Percentiles rank a stretch among this genome's conserved stretches.
These are phyloP conservation scores for Diplotaxis tenuifolia DNA, from an alignment of 345 rosid species.

Conservation along the genomic window DNA sequence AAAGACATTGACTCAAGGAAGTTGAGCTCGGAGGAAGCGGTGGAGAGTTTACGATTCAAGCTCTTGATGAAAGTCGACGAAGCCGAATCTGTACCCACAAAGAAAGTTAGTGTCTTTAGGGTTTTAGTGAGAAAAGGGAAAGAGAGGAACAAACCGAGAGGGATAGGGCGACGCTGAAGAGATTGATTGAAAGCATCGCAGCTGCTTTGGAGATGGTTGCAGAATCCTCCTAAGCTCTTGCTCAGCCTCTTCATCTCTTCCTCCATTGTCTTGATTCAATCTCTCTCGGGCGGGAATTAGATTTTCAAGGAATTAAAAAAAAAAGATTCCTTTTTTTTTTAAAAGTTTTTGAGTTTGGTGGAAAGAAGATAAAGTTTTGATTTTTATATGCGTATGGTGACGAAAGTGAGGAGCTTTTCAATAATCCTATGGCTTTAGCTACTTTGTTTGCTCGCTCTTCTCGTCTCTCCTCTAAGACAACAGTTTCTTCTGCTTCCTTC, in stretches of 20 bases:
- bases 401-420: neutral
- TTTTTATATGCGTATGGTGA: neutral
- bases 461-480: constrained; percentile 41
- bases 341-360: neutral
- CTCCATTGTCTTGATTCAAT: constrained; percentile 43
- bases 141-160: constrained; percentile 48
- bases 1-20: constrained; percentile 74
- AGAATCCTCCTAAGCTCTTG: constrained; percentile 57
- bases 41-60: constrained; percentile 64
- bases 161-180: constrained; percentile 74
- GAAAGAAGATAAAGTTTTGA: neutral
- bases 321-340: neutral
- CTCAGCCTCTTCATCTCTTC: constrained; percentile 47
- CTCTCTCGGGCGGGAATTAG: constrained; percentile 27
- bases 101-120: neutral
- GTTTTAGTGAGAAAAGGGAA: neutral
- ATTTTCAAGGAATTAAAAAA: neutral
- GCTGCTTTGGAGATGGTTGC: constrained; percentile 65
- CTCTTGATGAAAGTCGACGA: constrained; percentile 73
- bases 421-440: constrained; percentile 40
- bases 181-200: constrained; percentile 75
- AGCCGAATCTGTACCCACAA: constrained; percentile 56
- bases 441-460: constrained; percentile 45
- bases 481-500: neutral
- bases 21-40: constrained; percentile 50